Conservation (phyloP, 2,329 filamentous ascomycete species). For the Polychaeton citri region DNA sequence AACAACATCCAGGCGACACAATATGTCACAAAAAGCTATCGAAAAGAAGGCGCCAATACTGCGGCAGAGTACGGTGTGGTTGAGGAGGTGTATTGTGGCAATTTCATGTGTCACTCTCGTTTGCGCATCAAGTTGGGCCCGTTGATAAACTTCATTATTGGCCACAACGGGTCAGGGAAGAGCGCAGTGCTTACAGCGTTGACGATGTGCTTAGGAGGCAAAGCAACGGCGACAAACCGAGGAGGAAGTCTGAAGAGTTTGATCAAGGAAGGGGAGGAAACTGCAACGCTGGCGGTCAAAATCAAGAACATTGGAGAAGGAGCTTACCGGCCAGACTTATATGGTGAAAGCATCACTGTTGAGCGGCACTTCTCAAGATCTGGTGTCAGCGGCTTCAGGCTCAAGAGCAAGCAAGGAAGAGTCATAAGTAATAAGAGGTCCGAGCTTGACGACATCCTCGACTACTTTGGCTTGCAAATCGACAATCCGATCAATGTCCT, state of each 20-base stretch:
- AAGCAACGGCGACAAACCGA: conserved; percentile 83
- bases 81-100: conserved; percentile 71
- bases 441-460: conserved; percentile 83
- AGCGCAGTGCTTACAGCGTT: conserved; percentile 89
- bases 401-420: conserved; percentile 60
- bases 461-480: conserved; percentile 86
- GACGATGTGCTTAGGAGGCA: conserved; percentile 87
- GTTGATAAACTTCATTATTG: conserved; percentile 94
- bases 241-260: conserved; percentile 80
- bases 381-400: conserved; percentile 70
- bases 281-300: conserved; percentile 59
- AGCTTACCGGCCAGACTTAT: conserved; percentile 70
- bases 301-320: conserved; percentile 83
- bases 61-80: conserved; percentile 77
- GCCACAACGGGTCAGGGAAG: conserved; percentile 95
- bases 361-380: conserved; percentile 72
- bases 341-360: conserved; percentile 75
- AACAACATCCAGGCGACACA: conserved; percentile 17
- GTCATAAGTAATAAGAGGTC: conserved; percentile 69
- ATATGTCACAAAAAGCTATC: conserved; percentile 17
- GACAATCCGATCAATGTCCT: conserved; percentile 95
- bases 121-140: conserved; percentile 78
- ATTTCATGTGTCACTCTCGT: conserved; percentile 91
- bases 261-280: conserved; percentile 77
- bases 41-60: conserved; percentile 43